A percentile compares a stretch with the other conserved stretches of the same genome.
Evolutionary conservation across 2,329 filamentous ascomycete genomes (phyloP).

Genomic region (Microsporum ferrugineum): DNA sequence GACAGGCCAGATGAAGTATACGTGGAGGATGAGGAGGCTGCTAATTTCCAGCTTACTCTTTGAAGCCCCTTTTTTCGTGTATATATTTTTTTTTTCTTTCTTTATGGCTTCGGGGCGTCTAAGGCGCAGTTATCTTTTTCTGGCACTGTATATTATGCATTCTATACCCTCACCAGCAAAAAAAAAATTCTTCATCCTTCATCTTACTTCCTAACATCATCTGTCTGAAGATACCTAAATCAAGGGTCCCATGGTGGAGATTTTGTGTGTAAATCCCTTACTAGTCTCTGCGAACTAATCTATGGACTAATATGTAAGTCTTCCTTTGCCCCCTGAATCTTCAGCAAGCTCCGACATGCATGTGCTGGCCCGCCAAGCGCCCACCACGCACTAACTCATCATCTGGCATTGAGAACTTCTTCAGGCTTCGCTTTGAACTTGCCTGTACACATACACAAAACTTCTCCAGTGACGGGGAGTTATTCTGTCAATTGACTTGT

Average conservation of each 20-base stretch:
- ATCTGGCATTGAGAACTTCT: background rate
- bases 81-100: background rate
- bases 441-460: too few species aligned
- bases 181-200: background rate
- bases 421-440: background rate
- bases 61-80: slow-evolving; percentile 13
- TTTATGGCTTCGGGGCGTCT: background rate
- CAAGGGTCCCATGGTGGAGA: background rate
- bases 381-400: background rate
- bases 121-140: background rate
- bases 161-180: background rate
- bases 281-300: background rate
- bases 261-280: background rate
- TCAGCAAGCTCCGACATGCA: background rate
- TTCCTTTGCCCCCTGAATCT: background rate
- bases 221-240: slow-evolving; percentile 5
- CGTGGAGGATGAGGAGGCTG: slow-evolving; percentile 30
- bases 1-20: slow-evolving; percentile 21
- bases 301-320: background rate
- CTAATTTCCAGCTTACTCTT: slow-evolving; percentile 32
- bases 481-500: background rate
- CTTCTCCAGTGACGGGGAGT: background rate
- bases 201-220: background rate
- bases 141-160: background rate
- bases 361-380: slow-evolving; percentile 2